Evolutionary conservation across 169 alveolate species (phyloP).

Genomic region (Theileria annulata): DNA sequence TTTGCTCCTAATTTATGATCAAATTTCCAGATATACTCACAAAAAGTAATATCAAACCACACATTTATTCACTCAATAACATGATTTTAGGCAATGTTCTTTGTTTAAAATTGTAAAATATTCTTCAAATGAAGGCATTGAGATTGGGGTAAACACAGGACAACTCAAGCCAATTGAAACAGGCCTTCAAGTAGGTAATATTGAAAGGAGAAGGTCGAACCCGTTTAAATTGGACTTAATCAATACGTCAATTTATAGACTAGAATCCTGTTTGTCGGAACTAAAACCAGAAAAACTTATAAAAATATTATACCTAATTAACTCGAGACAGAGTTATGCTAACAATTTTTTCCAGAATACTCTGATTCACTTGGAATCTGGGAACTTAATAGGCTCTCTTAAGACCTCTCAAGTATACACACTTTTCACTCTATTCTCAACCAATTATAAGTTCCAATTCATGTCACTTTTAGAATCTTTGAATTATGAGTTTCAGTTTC

Average conservation of each 20-base stretch:
- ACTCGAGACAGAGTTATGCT: conserved; percentile 14
- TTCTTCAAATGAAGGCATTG: background rate
- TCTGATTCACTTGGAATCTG: conserved; percentile 16
- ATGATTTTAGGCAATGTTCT: too few species aligned
- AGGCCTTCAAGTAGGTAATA: background rate
- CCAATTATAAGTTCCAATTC: background rate
- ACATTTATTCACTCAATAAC: too few species aligned
- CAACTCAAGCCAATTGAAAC: background rate
- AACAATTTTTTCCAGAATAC: conserved; percentile 20
- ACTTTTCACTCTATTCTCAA: background rate
- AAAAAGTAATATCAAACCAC: conserved; percentile 9
- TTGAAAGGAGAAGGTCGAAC: conserved; percentile 5
- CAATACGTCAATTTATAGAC: background rate
- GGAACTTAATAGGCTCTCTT: background rate
- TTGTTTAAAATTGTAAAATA: too few species aligned
- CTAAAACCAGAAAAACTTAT: conserved; percentile 42
- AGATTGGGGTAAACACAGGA: background rate
- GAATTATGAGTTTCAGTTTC: background rate
- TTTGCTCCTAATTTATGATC: conserved; percentile 52
- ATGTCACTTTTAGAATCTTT: background rate
- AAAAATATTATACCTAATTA: conserved; percentile 39
- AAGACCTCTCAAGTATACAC: conserved; percentile 3
- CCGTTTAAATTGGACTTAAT: conserved; percentile 29
- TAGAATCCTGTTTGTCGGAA: conserved; percentile 22
- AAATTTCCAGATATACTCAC: conserved; percentile 44